A percentile compares a stretch with the other conserved stretches of the same genome.
Conservation (phyloP, 805 yeast genomes). For the Cephaloascus fragrans region DNA sequence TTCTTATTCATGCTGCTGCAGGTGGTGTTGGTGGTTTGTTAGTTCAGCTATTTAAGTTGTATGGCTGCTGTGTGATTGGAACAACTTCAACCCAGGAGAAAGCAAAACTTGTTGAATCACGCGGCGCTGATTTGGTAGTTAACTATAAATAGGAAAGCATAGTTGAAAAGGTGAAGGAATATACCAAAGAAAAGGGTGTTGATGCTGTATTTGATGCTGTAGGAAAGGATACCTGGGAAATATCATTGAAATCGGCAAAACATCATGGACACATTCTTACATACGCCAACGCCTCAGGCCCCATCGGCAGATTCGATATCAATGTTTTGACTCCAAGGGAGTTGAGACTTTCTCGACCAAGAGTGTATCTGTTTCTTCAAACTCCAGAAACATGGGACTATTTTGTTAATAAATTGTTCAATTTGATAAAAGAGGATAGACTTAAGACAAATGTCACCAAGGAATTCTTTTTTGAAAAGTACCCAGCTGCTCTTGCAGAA, state of each 20-base stretch:
- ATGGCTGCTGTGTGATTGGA: constrained; percentile 79
- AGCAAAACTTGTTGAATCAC: constrained; percentile 48
- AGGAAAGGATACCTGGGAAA: constrained; percentile 69
- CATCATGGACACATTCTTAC: constrained; percentile 68
- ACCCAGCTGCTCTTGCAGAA: constrained; percentile 47
- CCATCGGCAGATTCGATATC: constrained; percentile 59
- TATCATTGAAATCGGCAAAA: constrained; percentile 49
- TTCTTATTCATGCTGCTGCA: constrained; percentile 86
- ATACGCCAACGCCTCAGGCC: constrained; percentile 83
- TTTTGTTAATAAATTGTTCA: constrained; percentile 28
- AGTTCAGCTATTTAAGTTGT: constrained; percentile 47
- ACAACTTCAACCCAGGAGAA: constrained; percentile 74
- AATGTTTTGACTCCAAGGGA: constrained; percentile 48
- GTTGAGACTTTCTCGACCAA: constrained; percentile 58
- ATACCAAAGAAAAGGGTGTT: constrained; percentile 62
- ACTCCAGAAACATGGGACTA: constrained; percentile 47
- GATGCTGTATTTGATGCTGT: constrained; percentile 62
- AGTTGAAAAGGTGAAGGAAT: constrained; percentile 41
- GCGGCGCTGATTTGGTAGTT: constrained; percentile 72
- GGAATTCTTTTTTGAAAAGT: constrained; percentile 52
- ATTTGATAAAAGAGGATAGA: constrained; percentile 32
- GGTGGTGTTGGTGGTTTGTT: constrained; percentile 84
- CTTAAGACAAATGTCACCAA: constrained; percentile 43
- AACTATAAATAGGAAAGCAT: constrained; percentile 51
- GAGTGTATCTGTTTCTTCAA: constrained; percentile 39